Evolutionary conservation across 106 monocot genomes (phyloP).

Genomic region (Dendrobium officinale): DNA sequence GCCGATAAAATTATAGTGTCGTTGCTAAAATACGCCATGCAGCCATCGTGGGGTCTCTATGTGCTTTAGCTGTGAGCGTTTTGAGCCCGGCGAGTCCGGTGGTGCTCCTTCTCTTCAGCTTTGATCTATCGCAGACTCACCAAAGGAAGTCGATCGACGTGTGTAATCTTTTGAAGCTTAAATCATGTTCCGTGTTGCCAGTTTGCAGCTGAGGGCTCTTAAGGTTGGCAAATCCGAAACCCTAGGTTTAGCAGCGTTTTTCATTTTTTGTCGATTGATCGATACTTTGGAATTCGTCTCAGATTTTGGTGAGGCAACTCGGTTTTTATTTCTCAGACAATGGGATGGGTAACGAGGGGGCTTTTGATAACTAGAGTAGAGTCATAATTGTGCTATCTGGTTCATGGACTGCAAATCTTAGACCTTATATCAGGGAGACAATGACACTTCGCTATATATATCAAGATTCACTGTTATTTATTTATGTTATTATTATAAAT

Average conservation of each 20-base stretch:
- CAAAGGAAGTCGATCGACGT: neutral
- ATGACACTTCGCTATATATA: neutral
- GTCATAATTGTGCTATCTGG: neutral
- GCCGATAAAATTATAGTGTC: no score
- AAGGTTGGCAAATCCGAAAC: neutral
- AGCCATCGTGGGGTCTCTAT: no score
- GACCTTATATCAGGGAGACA: neutral
- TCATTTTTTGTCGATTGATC: neutral
- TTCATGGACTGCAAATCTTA: neutral
- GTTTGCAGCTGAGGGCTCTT: constrained; percentile 2
- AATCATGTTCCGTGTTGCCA: neutral
- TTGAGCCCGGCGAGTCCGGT: no score
- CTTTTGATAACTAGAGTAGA: neutral
- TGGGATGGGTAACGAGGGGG: neutral
- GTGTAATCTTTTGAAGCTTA: neutral
- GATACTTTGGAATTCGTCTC: neutral
- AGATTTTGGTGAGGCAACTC: neutral
- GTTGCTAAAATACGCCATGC: no score
- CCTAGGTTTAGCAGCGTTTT: neutral
- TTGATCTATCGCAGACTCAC: no score
- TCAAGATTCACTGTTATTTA: neutral
- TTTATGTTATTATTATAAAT: neutral
- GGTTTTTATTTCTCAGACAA: neutral
- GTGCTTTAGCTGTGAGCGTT: no score
- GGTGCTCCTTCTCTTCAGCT: no score